Base-by-base conservation (phyloP, 805 yeast genomes). In the Torulaspora indica region DNA sequence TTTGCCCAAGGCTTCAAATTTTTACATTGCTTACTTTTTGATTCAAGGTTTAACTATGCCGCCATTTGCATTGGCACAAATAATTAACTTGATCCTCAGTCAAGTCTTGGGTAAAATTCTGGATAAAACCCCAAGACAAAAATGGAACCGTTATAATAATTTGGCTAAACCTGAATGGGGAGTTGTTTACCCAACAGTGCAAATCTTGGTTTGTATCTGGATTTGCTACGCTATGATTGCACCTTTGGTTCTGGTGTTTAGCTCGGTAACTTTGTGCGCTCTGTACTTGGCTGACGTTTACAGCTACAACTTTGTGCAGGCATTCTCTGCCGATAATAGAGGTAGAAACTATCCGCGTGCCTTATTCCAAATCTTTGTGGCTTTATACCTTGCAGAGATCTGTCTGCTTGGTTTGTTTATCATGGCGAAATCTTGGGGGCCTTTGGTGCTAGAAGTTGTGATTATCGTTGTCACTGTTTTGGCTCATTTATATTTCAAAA, bases 61-160 rank as follows among this genome's bases (percentile, higher is more conserved):
- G 29, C 79, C 90, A n/a, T 87, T 86, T 49, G 70, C 80, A 27
- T 66, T 93, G 41, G 74, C 86, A 47, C 96, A 88, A 67, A 64
- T 87, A 43, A 89, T 82, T 32, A 77, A 81, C 2, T 71, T 93
- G 56, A 73, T 85, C 42, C 70, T 90, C 51, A 81, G 85, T 41
- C 81, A 84, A 60, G 69, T 83, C 29, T 70, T 90, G 47, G 86
- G 93, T 24, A 71, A 70, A 51, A 47, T 88, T 17, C 74, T 93
- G 48, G 96, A 89, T 63, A 74, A 76, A 42, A 88, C 98, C 5
- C 98, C 98, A 49, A 81, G 98, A 69, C 82, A 87, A 67, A 85
- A 83, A 70, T 91, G 96, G 96, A 77, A 65, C 48, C 79, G 96
- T 58, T 77, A 67, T 61, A 78, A 78, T 61, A 73, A 71, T 1